These are phyloP conservation scores for Daedaleopsis sinensis DNA, from an alignment of 768 basidiomycete genomes.

Conservation along the genomic window DNA sequence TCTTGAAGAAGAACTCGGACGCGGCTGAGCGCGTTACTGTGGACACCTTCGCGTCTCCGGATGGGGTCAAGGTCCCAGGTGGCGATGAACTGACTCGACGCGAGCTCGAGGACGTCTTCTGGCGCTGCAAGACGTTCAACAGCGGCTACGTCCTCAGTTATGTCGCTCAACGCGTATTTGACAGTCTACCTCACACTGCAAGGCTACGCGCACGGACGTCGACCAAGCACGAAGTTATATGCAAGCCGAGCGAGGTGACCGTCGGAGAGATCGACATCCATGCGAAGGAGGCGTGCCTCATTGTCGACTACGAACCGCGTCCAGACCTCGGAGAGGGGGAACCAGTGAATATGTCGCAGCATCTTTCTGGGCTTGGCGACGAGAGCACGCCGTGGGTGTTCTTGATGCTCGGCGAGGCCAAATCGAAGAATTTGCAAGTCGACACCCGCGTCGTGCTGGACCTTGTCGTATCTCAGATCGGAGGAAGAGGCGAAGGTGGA, in stretches of 20 bases:
- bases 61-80: conserved; percentile 15
- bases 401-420: conserved; percentile 19
- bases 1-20: conserved; percentile 9
- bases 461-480: conserved; percentile 20
- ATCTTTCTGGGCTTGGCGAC: conserved; percentile 18
- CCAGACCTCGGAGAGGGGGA: conserved; percentile 13
- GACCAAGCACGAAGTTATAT: conserved; percentile 15
- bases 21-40: conserved; percentile 6
- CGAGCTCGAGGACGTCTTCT: conserved; percentile 27
- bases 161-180: conserved; percentile 24
- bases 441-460: conserved; percentile 24
- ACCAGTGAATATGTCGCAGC: conserved; percentile 17
- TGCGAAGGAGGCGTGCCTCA: conserved; percentile 18
- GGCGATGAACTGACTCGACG: conserved; percentile 15
- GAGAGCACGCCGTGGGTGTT: conserved; percentile 21
- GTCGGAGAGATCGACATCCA: conserved; percentile 22
- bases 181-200: conserved; percentile 22
- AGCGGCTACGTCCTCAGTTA: conserved; percentile 23
- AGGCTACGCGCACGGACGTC: conserved; percentile 23
- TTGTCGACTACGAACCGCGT: conserved; percentile 18
- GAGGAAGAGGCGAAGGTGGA: conserved; percentile 21
- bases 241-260: conserved; percentile 14
- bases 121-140: conserved; percentile 27
- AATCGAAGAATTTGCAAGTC: conserved; percentile 12
- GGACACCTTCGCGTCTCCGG: conserved; percentile 17